Conservation (phyloP, 441 rosid species). For the Mallotus japonicus region DNA sequence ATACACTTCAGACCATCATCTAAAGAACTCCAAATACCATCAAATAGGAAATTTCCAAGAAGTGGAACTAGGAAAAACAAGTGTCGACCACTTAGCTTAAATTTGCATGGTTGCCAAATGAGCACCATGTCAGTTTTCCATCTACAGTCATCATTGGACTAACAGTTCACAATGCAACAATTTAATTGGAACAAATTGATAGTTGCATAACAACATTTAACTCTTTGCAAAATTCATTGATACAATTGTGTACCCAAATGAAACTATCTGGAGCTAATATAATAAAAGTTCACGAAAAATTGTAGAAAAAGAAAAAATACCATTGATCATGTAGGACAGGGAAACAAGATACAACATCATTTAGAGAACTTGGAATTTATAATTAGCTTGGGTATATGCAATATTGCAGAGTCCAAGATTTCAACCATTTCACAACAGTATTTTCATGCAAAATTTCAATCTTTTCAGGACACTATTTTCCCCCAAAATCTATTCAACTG, state of each 20-base stretch:
- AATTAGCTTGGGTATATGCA: neutral
- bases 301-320: neutral
- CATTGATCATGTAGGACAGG: neutral
- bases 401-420: neutral
- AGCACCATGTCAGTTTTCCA: neutral
- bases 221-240: neutral
- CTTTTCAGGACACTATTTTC: conserved; percentile 1
- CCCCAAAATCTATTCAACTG: neutral
- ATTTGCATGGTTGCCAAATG: too few relatives aligned
- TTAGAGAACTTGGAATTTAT: neutral
- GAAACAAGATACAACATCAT: neutral
- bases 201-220: neutral
- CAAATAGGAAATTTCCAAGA: neutral
- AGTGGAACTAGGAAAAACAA: neutral
- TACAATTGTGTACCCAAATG: neutral
- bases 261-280: neutral
- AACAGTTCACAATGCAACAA: neutral
- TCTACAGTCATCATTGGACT: neutral
- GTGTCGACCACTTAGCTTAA: neutral
- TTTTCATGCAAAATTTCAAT: neutral
- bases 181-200: neutral
- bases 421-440: neutral
- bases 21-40: too few relatives aligned
- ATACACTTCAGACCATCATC: neutral
- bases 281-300: neutral